A percentile compares a stretch with the other conserved stretches of the same genome.
Conservation (phyloP, 2,329 filamentous ascomycete species). For the Nemania sp. region DNA sequence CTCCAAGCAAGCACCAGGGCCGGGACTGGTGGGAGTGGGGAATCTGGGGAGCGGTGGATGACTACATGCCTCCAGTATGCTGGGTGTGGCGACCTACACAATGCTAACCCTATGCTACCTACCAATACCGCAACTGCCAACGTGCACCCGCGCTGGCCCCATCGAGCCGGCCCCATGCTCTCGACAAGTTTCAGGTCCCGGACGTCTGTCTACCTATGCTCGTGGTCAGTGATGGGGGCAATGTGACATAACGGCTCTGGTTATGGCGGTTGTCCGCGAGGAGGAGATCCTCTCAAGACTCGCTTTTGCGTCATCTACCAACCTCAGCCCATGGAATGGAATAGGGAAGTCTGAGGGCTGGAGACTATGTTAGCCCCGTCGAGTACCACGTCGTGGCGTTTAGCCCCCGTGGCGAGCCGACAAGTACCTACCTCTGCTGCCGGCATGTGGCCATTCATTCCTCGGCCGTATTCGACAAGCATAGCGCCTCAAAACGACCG, state of each 20-base stretch:
- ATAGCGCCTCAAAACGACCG: constrained; percentile 24
- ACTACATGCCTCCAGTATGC: constrained; percentile 2
- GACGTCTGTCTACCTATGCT: neutral
- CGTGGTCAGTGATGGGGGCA: neutral
- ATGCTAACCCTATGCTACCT: neutral
- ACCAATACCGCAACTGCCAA: neutral
- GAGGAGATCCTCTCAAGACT: constrained; percentile 15
- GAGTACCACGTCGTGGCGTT: constrained; percentile 6
- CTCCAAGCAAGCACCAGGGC: constrained; percentile 4
- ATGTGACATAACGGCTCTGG: neutral
- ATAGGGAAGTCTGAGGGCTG: neutral
- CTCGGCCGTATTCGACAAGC: constrained; percentile 25
- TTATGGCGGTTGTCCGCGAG: constrained; percentile 5
- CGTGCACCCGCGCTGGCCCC: constrained; percentile 10
- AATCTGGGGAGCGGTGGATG: constrained; percentile 9
- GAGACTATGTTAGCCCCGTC: neutral
- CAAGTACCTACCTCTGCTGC: neutral
- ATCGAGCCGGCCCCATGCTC: constrained; percentile 17
- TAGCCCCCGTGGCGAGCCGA: constrained; percentile 2
- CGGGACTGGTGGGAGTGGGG: constrained; percentile 5
- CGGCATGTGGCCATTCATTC: constrained; percentile 4
- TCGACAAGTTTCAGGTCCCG: constrained; percentile 27
- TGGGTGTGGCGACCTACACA: too few species aligned
- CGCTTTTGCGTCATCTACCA: constrained; percentile 6
- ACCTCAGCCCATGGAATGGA: neutral